A percentile compares a stretch with the other conserved stretches of the same genome.
Conservation (phyloP, 805 yeast genomes). For the Scheffersomyces amazonensis region DNA sequence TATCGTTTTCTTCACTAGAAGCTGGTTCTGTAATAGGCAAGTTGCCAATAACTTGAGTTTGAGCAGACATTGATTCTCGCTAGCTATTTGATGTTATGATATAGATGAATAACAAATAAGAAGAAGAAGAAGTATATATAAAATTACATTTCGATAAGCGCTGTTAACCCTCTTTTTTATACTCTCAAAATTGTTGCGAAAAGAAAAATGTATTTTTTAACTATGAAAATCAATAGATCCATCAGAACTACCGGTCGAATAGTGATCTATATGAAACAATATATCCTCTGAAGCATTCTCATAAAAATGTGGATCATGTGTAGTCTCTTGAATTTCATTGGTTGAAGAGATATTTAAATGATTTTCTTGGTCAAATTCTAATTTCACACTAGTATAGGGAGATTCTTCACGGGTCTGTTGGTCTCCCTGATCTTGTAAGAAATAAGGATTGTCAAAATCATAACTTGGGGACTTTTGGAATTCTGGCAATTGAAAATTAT, state of each 20-base stretch:
- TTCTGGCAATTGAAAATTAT: too few relatives aligned
- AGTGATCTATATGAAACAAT: background rate
- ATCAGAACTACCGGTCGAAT: background rate
- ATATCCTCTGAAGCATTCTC: background rate
- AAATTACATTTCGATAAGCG: background rate
- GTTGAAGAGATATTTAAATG: too few relatives aligned
- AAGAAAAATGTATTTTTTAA: too few relatives aligned
- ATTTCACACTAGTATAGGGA: too few relatives aligned
- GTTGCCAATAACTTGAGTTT: constrained; percentile 2
- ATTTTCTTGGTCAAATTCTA: too few relatives aligned
- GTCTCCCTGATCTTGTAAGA: too few relatives aligned
- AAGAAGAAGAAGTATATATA: background rate
- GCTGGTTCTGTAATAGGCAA: background rate
- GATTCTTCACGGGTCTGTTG: too few relatives aligned
- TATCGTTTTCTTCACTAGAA: constrained; percentile 3
- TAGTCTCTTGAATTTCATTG: too few relatives aligned
- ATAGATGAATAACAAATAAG: background rate
- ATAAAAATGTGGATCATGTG: too few relatives aligned
- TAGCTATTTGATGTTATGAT: background rate
- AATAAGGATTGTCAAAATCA: too few relatives aligned
- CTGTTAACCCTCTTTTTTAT: background rate
- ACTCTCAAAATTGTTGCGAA: background rate
- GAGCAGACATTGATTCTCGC: constrained; percentile 2
- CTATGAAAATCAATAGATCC: too few relatives aligned
- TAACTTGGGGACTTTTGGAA: too few relatives aligned